Conservation (phyloP, 352 stramenopile species). For the Phytophthora sansomeana region DNA sequence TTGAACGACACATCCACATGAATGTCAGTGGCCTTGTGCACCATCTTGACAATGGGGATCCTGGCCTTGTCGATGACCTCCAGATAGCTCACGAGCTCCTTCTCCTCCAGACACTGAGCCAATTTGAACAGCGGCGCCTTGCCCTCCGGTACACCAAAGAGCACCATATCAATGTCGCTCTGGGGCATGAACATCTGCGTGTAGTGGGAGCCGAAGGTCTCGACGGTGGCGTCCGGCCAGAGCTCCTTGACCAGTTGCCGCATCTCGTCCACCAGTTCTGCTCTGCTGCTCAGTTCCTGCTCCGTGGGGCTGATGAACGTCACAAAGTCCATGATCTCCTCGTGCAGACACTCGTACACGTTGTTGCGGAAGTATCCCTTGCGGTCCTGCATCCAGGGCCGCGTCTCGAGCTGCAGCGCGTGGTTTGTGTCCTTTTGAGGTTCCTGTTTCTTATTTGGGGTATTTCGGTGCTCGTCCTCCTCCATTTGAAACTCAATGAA, state of each 20-base stretch:
- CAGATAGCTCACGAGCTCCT: slow-evolving; percentile 89
- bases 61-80: slow-evolving; percentile 96
- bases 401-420: slow-evolving; percentile 49
- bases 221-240: slow-evolving; percentile 71
- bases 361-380: slow-evolving; percentile 69
- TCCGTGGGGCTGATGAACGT: slow-evolving; percentile 88
- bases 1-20: slow-evolving; percentile 96
- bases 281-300: slow-evolving; percentile 75
- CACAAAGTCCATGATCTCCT: slow-evolving; percentile 97
- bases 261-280: slow-evolving; percentile 84
- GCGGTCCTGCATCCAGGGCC: slow-evolving; percentile 77
- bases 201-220: slow-evolving; percentile 94
- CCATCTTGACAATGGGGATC: slow-evolving; percentile 97
- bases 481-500: slow-evolving; percentile 59
- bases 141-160: slow-evolving; percentile 75
- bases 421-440: slow-evolving; percentile 20
- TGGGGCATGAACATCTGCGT: slow-evolving; percentile 93
- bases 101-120: slow-evolving; percentile 58
- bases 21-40: slow-evolving; percentile 88
- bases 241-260: slow-evolving; percentile 58
- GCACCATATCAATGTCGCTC: slow-evolving; percentile 95
- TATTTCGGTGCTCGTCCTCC: slow-evolving; percentile 11
- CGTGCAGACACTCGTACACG: slow-evolving; percentile 92
- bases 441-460: slow-evolving; percentile 18
- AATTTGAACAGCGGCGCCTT: slow-evolving; percentile 67